These are phyloP conservation scores for Ascocoryne sarcoides DNA, from an alignment of 2,329 filamentous ascomycete species.

Conservation along the genomic window DNA sequence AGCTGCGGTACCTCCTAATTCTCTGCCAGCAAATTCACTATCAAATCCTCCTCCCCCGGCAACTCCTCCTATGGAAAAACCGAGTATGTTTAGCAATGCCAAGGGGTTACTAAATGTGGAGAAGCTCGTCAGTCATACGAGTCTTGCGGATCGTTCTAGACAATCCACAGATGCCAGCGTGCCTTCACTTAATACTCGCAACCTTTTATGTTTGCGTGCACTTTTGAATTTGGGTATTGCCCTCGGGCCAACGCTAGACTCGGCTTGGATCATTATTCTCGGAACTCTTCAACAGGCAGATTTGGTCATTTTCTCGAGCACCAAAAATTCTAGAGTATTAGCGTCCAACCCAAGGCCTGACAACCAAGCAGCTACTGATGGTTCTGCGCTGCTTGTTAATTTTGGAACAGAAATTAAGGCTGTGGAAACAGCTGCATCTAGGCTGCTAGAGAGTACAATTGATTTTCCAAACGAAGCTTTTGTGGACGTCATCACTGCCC, in stretches of 20 bases:
- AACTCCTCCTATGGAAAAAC: conserved; percentile 41
- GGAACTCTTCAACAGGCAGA: conserved; percentile 92
- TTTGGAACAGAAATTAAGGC: conserved; percentile 76
- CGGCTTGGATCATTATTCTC: conserved; percentile 83
- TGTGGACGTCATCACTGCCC: conserved; percentile 62
- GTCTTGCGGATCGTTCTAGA: conserved; percentile 49
- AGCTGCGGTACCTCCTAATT: conserved; percentile 79
- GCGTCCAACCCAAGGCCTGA: conserved; percentile 40
- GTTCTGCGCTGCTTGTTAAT: conserved; percentile 44
- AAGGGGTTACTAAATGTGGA: conserved; percentile 68
- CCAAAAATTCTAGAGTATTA: conserved; percentile 43
- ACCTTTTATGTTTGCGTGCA: conserved; percentile 81
- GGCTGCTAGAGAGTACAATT: conserved; percentile 83
- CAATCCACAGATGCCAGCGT: conserved; percentile 45
- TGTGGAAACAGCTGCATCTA: conserved; percentile 77
- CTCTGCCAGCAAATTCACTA: conserved; percentile 46
- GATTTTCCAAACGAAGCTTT: conserved; percentile 85
- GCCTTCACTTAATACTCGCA: conserved; percentile 68
- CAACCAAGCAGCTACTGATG: conserved; percentile 31
- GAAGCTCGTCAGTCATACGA: conserved; percentile 51
- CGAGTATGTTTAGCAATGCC: conserved; percentile 57
- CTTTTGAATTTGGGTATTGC: conserved; percentile 94
- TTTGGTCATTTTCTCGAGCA: conserved; percentile 59
- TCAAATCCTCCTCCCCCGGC: conserved; percentile 38
- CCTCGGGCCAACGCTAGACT: conserved; percentile 74